These are phyloP conservation scores for Wickerhamomyces queroliae DNA, from an alignment of 805 yeast species.

Conservation along the genomic window DNA sequence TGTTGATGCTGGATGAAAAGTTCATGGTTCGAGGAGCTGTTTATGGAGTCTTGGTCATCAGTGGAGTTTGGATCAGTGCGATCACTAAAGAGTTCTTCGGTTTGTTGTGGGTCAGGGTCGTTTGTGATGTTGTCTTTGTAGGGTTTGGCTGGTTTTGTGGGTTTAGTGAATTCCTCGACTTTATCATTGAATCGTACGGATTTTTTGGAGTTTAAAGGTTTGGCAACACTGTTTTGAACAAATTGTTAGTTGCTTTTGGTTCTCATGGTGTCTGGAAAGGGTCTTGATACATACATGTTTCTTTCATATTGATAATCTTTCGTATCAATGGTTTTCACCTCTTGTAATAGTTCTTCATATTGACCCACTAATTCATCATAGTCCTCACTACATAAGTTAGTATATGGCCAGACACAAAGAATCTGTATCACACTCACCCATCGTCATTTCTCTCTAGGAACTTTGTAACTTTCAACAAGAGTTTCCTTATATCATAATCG, in stretches of 20 bases:
- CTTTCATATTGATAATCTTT: conserved; percentile 15
- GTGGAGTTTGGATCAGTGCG: conserved; percentile 5
- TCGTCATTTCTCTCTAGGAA: conserved; percentile 23
- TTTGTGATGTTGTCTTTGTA: conserved; percentile 14
- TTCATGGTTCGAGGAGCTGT: conserved; percentile 27
- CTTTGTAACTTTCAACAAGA: conserved; percentile 15
- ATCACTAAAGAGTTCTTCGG: conserved; percentile 16
- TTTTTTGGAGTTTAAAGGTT: conserved; percentile 11
- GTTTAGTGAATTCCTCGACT: conserved; percentile 10
- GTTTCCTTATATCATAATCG: conserved; percentile 19
- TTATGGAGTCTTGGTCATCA: conserved; percentile 7
- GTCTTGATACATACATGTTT: conserved; percentile 2
- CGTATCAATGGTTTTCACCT: conserved; percentile 10
- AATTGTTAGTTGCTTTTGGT: neutral
- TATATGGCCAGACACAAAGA: no score
- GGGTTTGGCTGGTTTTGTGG: conserved; percentile 10
- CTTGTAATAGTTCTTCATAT: conserved; percentile 8
- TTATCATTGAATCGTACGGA: conserved; percentile 24
- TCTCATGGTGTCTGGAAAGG: neutral
- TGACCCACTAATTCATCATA: conserved; percentile 21
- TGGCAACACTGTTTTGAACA: neutral
- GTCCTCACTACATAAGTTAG: conserved; percentile 17
- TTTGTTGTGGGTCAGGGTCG: conserved; percentile 4
- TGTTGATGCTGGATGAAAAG: conserved; percentile 40
- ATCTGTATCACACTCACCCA: no score